These are phyloP conservation scores for Alternaria rosae DNA, from an alignment of 2,329 filamentous ascomycete species.

Conservation along the genomic window DNA sequence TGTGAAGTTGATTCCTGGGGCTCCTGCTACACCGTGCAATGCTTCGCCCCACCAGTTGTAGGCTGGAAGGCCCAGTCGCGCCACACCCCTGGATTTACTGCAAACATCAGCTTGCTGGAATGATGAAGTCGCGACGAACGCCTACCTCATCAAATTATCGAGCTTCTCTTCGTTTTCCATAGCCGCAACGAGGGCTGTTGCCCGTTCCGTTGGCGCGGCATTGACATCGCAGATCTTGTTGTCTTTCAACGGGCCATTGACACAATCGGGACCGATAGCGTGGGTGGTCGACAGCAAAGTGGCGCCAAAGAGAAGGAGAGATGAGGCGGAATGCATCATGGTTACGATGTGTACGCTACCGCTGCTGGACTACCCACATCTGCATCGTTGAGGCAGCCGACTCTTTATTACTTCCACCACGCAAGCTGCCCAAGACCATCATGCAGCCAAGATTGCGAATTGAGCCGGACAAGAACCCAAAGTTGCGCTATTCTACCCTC, in stretches of 20 bases:
- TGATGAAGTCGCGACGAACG: background rate
- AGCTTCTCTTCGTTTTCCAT: constrained; percentile 64
- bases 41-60: constrained; percentile 66
- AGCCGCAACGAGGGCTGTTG: constrained; percentile 58
- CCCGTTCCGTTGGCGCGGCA: constrained; percentile 50
- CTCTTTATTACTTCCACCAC: background rate
- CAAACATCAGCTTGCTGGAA: constrained; percentile 51
- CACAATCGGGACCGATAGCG: constrained; percentile 56
- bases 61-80: constrained; percentile 63
- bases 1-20: constrained; percentile 63
- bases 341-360: background rate
- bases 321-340: constrained; percentile 9
- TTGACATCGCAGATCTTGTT: constrained; percentile 60
- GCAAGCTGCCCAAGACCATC: background rate
- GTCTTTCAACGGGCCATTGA: constrained; percentile 56
- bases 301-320: constrained; percentile 6
- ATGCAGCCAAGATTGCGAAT: background rate
- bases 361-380: background rate
- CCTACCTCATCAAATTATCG: constrained; percentile 31
- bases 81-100: constrained; percentile 58
- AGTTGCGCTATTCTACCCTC: background rate
- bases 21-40: constrained; percentile 66
- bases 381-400: background rate
- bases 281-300: constrained; percentile 3
- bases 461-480: background rate